These are phyloP conservation scores for Chrysoporthe puriensis DNA, from an alignment of 2,329 filamentous ascomycete species.

Conservation along the genomic window DNA sequence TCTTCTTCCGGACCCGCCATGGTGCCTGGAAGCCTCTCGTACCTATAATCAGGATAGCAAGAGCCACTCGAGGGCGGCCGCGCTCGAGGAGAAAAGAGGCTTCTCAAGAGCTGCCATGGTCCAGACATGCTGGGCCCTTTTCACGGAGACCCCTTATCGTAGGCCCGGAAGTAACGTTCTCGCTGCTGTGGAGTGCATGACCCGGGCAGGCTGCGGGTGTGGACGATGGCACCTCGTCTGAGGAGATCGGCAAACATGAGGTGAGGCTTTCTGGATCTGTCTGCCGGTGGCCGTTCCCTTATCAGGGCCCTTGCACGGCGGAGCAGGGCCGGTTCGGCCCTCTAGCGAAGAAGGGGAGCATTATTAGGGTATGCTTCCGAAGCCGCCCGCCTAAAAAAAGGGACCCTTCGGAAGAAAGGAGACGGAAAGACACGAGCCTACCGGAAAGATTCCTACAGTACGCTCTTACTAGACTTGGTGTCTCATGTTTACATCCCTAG, in stretches of 20 bases:
- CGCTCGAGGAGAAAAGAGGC: background rate
- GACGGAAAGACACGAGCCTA: background rate
- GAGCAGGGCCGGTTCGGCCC: background rate
- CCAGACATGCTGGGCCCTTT: constrained; percentile 12
- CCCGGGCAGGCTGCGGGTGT: background rate
- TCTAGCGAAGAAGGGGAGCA: background rate
- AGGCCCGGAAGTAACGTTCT: constrained; percentile 17
- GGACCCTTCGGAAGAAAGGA: background rate
- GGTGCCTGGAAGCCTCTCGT: constrained; percentile 19
- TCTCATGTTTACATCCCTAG: too few species aligned
- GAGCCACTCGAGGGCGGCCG: background rate
- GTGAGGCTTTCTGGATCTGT: background rate
- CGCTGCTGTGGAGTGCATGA: constrained; percentile 12
- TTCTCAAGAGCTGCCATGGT: constrained; percentile 17
- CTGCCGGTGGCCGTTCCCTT: constrained; percentile 8
- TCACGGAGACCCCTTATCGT: constrained; percentile 4
- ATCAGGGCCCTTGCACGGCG: constrained; percentile 2
- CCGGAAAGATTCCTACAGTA: too few species aligned
- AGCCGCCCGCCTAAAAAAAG: background rate
- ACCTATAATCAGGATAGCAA: constrained; percentile 5
- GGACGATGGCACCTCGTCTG: background rate
- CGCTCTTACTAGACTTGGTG: too few species aligned
- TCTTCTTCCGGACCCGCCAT: constrained; percentile 15
- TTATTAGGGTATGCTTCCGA: background rate
- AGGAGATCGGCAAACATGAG: constrained; percentile 1